Evolutionary conservation across 1,284 basidiomycete species (phyloP).

Genomic region (Cystobasidium sp.): DNA sequence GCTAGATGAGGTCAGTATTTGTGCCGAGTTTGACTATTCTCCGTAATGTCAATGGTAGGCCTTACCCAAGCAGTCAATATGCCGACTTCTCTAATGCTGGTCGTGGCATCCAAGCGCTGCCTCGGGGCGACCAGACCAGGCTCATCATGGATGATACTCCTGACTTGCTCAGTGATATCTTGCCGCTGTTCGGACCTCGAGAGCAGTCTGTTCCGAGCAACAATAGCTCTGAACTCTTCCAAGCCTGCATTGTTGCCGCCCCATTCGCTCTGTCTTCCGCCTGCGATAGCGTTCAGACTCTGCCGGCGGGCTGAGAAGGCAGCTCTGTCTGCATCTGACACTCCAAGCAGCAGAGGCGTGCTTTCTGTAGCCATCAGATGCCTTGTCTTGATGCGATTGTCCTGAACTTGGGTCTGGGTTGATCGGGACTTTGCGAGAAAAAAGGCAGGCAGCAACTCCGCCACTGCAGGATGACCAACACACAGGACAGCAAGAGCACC

Average conservation of each 20-base stretch:
- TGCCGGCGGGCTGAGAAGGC: slow-evolving; percentile 15
- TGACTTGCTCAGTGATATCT: slow-evolving; percentile 20
- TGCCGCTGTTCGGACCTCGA: slow-evolving; percentile 22
- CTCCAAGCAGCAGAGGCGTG: slow-evolving; percentile 20
- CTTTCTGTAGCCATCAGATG: slow-evolving; percentile 15
- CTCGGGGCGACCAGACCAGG: slow-evolving; percentile 11
- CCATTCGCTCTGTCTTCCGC: slow-evolving; percentile 29
- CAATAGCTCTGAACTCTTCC: slow-evolving; percentile 17
- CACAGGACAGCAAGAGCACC: too few species aligned
- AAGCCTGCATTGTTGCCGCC: slow-evolving; percentile 21
- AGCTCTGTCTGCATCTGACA: not conserved
- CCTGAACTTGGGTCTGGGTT: not conserved
- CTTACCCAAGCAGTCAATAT: slow-evolving; percentile 25
- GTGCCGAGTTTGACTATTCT: not conserved
- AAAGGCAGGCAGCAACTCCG: too few species aligned
- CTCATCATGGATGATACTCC: slow-evolving; percentile 22
- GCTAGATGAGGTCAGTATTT: not conserved
- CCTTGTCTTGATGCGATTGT: not conserved
- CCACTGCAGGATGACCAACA: too few species aligned
- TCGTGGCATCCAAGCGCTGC: slow-evolving; percentile 14
- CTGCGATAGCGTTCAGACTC: slow-evolving; percentile 26
- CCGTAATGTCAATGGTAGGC: too few species aligned
- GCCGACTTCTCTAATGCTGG: slow-evolving; percentile 13
- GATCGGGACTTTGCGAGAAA: too few species aligned
- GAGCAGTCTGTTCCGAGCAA: slow-evolving; percentile 8